phyloP scores from a whole-genome alignment of 352 stramenopile genomes.

The Phytopythium cucurbitacearum region DNA sequence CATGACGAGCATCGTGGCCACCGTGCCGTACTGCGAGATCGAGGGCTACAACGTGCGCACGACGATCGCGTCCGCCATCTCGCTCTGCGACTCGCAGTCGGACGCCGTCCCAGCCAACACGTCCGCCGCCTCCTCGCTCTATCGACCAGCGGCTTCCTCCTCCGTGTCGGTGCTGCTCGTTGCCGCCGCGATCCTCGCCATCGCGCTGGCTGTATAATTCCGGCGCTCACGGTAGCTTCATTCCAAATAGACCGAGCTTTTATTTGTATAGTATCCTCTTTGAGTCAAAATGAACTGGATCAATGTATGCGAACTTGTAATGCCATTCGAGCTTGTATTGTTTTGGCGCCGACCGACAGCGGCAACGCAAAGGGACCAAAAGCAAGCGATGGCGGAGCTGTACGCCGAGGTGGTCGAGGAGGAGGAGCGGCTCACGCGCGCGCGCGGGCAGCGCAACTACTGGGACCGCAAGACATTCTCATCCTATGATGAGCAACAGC shows the following conservation, averaged over 20 bases:
- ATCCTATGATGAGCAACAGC: slow-evolving; percentile 91
- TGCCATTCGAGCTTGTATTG: too few relatives aligned
- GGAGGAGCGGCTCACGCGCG: slow-evolving; percentile 58
- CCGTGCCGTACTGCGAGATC: slow-evolving; percentile 22
- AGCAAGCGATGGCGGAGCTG: slow-evolving; percentile 45
- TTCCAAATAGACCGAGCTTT: background rate
- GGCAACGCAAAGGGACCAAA: slow-evolving; percentile 2
- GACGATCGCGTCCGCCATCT: slow-evolving; percentile 18
- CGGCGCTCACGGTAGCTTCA: background rate
- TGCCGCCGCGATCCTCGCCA: background rate
- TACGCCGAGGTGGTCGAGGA: slow-evolving; percentile 59
- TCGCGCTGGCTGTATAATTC: background rate
- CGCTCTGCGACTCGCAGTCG: slow-evolving; percentile 18
- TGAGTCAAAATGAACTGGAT: too few relatives aligned
- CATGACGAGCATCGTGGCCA: slow-evolving; percentile 16
- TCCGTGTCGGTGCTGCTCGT: background rate
- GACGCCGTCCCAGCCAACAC: slow-evolving; percentile 22
- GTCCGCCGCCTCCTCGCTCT: slow-evolving; percentile 6
- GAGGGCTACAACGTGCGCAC: slow-evolving; percentile 26
- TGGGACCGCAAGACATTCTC: slow-evolving; percentile 94
- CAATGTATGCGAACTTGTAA: too few relatives aligned
- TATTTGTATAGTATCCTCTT: background rate
- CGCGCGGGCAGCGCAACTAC: slow-evolving; percentile 83
- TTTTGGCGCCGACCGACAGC: background rate
- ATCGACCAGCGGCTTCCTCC: background rate